A percentile compares a stretch with the other conserved stretches of the same genome.
These are phyloP conservation scores for Aspergillus sp. DNA, from an alignment of 2,329 filamentous ascomycete species.

Conservation along the genomic window DNA sequence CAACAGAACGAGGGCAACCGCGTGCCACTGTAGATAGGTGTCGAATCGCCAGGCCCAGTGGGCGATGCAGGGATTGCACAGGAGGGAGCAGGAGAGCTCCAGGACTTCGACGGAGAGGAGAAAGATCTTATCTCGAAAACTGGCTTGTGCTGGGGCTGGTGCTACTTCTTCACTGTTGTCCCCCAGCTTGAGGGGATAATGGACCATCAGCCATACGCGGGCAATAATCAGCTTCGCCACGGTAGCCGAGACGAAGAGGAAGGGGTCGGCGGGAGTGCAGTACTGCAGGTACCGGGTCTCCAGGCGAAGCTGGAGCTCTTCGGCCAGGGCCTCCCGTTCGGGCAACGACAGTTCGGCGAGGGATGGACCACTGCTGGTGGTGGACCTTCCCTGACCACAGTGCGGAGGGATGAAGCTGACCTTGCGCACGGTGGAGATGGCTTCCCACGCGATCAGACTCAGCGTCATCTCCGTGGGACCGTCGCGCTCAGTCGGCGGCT, in stretches of 20 bases:
- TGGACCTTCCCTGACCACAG: background rate
- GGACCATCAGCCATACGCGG: conserved; percentile 18
- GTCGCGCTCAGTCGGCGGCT: conserved; percentile 44
- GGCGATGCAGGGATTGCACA: conserved; percentile 57
- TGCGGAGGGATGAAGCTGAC: conserved; percentile 23
- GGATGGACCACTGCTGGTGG: background rate
- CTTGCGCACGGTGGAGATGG: conserved; percentile 39
- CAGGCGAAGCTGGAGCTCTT: conserved; percentile 13
- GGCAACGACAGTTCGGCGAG: conserved; percentile 5
- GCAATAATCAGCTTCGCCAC: conserved; percentile 17
- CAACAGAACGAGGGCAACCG: conserved; percentile 59
- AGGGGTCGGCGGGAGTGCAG: conserved; percentile 12
- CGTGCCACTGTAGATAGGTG: conserved; percentile 64
- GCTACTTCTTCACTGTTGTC: background rate
- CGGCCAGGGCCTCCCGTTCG: conserved; percentile 6
- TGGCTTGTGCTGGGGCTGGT: no score
- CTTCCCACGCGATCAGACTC: conserved; percentile 50
- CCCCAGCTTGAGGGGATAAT: conserved; percentile 9
- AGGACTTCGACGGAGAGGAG: conserved; percentile 68
- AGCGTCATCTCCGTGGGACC: conserved; percentile 54
- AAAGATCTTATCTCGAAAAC: conserved; percentile 50
- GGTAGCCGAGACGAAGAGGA: conserved; percentile 9
- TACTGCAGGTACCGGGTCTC: conserved; percentile 18
- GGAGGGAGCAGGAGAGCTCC: conserved; percentile 64
- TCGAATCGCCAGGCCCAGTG: conserved; percentile 64